Evolutionary conservation across 2,329 filamentous ascomycete species (phyloP), one percentile per base, ranked within the genome.

Genomic region (Colletotrichum brevisporum): DNA sequence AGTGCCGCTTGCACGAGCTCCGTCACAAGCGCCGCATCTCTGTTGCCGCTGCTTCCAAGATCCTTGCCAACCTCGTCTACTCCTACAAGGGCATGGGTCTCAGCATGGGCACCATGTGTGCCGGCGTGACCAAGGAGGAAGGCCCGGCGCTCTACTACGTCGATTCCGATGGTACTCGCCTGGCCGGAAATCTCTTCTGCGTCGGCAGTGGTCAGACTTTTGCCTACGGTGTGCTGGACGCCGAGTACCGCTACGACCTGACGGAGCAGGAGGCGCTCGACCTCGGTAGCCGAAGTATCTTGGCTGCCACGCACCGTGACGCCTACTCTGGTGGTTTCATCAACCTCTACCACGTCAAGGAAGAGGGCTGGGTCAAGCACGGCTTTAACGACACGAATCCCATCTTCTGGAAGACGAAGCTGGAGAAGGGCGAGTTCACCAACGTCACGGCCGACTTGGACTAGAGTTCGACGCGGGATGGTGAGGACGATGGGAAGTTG

Each of bases 71-170:
- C 86, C 87, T 99, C 75, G 95, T 98, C 78, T 99, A 98, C 88
- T 91, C 91, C 76, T 99, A 99, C 90, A 99, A 99, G 86, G 95
- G 95, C 78, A 97, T 97, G 94, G 96, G 96, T 45, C 85, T 99
- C 77, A 97, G 94, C 80, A 99, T 99, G 96, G 96, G 96, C 75
- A 99, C 96, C 78, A 99, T 99, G 96, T 97, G 96, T 83, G 95
- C 96, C 43, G 96, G 96, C 78, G 96, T 99, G 74, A 96, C 96
- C 73, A 92, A 94, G 74, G 92, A 95, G 83, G 95, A 98, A 86
- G 96, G 96, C 12, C 96, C 96, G 27, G 96, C 96, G 48, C 92
- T 99, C 70, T 99, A 99, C 89, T 99, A 99, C 85, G 97, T 99
- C 83, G 96, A 99, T 85, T 95, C 92, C 73, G 96, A 99, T 83